Evolutionary conservation across 2,329 filamentous ascomycete genomes (phyloP), one percentile per base, ranked within the genome.

Genomic region (Curvularia sp.): DNA sequence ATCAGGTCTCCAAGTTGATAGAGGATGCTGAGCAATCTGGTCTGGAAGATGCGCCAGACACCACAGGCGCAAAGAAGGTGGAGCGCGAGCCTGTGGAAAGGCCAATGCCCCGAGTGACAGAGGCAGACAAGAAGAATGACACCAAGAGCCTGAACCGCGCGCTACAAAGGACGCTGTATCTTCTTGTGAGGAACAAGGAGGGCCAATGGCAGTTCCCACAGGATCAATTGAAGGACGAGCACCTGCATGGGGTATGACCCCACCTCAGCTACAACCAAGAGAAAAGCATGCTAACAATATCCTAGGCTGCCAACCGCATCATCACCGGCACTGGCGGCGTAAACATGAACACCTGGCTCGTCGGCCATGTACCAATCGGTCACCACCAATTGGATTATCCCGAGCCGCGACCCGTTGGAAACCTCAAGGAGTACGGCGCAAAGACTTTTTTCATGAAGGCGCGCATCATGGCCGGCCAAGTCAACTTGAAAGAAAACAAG

Each of bases 281-380:
- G 7, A 42, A 53, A 13, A 22, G 13, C 31, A 43, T 18, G 43
- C 66, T 73, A 57, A 72, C 55, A 38, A 56, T n/a, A 41, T 33
- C 8, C 5, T 69, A 99, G 95, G 89, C 91, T 44, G 93, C 94
- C 38, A 86, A 92, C 74, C 86, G 93, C 60, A 88, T 93, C 54
- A 83, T 98, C 24, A 83, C 89, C 52, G 84, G 91, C 70, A 83
- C 92, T 3, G 93, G 89, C 9, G 95, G 95, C 58, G 81, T 91
- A 61, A 96, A 99, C 84, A 98, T 99, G 93, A 98, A 98, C 82
- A 97, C 93, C 55, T 99, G 95, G 93, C 87, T 98, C 68, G 91
- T 99, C 51, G 94, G 93, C 60, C 93, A 93, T 70, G 90, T 90
- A 58, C 95, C 95, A 10, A 86, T 97, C 58, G 94, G 93, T 26